Evolutionary conservation across 176 grass and related monocot genomes (phyloP), one percentile per base, ranked within the genome.

Genomic region (Musa beccarii): DNA sequence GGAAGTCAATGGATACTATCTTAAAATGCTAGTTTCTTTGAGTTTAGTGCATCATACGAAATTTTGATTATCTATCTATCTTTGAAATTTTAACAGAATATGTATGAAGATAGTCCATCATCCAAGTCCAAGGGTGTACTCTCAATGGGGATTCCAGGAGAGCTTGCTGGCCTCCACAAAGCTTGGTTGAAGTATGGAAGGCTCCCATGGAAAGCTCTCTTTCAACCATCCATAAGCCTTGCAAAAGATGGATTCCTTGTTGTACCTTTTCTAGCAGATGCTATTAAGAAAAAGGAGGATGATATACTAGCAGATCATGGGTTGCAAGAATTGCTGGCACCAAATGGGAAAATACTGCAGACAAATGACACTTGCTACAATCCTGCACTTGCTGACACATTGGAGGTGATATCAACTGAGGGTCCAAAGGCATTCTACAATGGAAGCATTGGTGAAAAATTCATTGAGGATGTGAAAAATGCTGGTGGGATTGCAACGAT

Each of bases 111-210:
- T 6, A 86, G 92, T 22, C 93, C 82, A 54, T 53, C 66, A 14
- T 55, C 79, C 1, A 96, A 92, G 83, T 78, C 4, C 74, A 67
- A 51, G 76, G 93, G 93, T 52, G 87, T 85, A 51, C 80, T 96
- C 1, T 77, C 93, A 28, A 88, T 89, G 90, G 89, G 89, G 15
- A 78, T 96, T 17, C 93, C 93, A 2, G 93, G 93, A 12, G 93
- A 96, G 77, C 85, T 96, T 3, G 89, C 90, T 22, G 93, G 93
- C 53, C 80, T 96, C 24, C 87, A 92, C 75, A 75, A 81, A 51
- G 82, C 80, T 69, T 96, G 93, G 93, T 81, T 79, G 8, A 84
- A 77, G 19, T 92, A 96, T 15, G 93, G 93, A 21, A 70, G 81
- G 21, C 84, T 90, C 0, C 87, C 85, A 0, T 96, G 93, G 93